Conservation (phyloP, 768 basidiomycete species). For the Rhodotorula kratochvilovae region DNA sequence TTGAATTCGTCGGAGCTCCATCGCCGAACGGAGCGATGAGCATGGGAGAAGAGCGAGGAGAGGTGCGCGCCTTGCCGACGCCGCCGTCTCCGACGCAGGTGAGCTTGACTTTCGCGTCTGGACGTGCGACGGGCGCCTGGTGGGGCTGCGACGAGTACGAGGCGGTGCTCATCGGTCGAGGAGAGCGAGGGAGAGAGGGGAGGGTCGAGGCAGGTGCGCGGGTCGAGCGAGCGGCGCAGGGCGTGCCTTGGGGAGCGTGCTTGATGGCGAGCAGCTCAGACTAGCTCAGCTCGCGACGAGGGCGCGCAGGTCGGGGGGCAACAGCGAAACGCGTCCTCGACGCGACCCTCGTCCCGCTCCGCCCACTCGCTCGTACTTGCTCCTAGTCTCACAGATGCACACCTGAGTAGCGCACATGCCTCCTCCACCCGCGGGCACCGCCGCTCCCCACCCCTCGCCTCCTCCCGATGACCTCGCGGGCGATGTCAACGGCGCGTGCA, state of each 20-base stretch:
- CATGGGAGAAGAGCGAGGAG: background rate
- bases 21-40: background rate
- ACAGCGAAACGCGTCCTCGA: too few species aligned
- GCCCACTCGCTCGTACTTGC: background rate
- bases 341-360: too few species aligned
- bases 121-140: slow-evolving; percentile 14
- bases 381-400: background rate
- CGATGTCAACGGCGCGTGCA: background rate
- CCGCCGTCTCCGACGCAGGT: slow-evolving; percentile 40
- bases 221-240: background rate
- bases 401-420: background rate
- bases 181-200: background rate
- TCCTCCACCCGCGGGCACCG: too few species aligned
- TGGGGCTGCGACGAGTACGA: background rate
- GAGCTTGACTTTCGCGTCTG: slow-evolving; percentile 35
- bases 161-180: background rate
- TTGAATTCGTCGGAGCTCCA: too few species aligned
- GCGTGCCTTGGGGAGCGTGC: too few species aligned
- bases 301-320: too few species aligned
- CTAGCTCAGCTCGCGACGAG: too few species aligned
- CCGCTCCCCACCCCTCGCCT: rapidly evolving
- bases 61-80: slow-evolving; percentile 45
- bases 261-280: too few species aligned
- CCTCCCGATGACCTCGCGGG: background rate
- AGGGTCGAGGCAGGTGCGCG: background rate